These are phyloP conservation scores for Pythium periplocum DNA, from an alignment of 352 stramenopile genomes.

Conservation along the genomic window DNA sequence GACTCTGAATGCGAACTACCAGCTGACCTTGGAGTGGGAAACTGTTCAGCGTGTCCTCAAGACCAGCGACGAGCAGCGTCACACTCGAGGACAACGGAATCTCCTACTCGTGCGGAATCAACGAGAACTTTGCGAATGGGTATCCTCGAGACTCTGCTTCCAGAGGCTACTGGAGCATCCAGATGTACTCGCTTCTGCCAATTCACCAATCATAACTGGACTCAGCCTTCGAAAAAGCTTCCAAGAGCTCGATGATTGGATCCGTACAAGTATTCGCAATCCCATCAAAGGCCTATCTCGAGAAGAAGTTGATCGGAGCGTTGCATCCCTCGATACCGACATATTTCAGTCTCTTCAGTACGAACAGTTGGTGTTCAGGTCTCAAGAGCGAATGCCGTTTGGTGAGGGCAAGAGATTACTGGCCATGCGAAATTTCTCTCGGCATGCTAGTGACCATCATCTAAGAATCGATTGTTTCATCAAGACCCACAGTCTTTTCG, in stretches of 20 bases:
- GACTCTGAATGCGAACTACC: constrained; percentile 29
- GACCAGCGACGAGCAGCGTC: constrained; percentile 1
- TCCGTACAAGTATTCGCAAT: constrained; percentile 36
- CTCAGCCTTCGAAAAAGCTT: constrained; percentile 50
- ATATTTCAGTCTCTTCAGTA: constrained; percentile 44
- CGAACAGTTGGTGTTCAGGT: constrained; percentile 50
- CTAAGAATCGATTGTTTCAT: constrained; percentile 17
- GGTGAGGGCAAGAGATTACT: constrained; percentile 24
- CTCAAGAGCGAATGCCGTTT: constrained; percentile 19
- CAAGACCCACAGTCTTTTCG: constrained; percentile 11
- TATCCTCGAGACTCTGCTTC: constrained; percentile 41
- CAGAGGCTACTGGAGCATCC: constrained; percentile 62
- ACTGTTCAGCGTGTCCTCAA: constrained; percentile 29
- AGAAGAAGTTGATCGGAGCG: constrained; percentile 22
- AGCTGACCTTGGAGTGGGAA: constrained; percentile 43
- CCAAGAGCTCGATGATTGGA: constrained; percentile 47
- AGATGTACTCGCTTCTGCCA: constrained; percentile 23
- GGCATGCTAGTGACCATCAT: not conserved
- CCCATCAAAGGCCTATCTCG: constrained; percentile 25
- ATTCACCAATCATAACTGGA: constrained; percentile 33
- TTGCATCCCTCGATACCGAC: constrained; percentile 23
- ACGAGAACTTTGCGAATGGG: constrained; percentile 43
- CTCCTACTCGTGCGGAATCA: constrained; percentile 38
- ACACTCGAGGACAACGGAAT: constrained; percentile 5
- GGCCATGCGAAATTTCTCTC: not conserved